phyloP scores from a whole-genome alignment of 2,329 filamentous ascomycete genomes.

The Trichoderma hamatum region DNA sequence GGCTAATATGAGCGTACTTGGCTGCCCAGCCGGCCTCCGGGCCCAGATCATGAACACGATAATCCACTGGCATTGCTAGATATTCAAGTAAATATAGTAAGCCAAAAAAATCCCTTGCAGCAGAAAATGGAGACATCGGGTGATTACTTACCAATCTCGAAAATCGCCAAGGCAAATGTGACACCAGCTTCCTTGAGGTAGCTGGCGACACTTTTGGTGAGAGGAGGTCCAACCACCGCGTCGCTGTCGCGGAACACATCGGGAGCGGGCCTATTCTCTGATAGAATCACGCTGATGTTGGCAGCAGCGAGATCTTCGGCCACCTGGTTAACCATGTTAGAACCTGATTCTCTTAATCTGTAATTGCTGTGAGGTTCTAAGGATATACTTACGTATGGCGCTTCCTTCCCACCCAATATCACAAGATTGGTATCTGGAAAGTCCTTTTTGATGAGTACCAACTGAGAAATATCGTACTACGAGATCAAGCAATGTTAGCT shows the following conservation, averaged over 20 bases:
- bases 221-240: constrained; percentile 46
- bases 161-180: constrained; percentile 37
- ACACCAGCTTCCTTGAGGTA: constrained; percentile 47
- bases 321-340: constrained; percentile 7
- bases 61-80: constrained; percentile 38
- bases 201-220: constrained; percentile 44
- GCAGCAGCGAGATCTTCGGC: constrained; percentile 21
- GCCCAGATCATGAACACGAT: constrained; percentile 44
- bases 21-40: constrained; percentile 46
- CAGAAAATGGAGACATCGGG: not conserved
- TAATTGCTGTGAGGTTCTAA: not conserved
- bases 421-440: constrained; percentile 40
- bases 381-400: constrained; percentile 41
- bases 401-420: constrained; percentile 45
- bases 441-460: constrained; percentile 44
- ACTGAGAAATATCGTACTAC: constrained; percentile 47
- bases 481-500: not conserved
- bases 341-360: not conserved
- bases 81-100: not conserved
- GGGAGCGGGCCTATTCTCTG: constrained; percentile 39
- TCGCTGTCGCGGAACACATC: constrained; percentile 42
- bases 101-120: not conserved
- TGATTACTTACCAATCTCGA: constrained; percentile 11
- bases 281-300: constrained; percentile 48
- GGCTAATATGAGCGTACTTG: constrained; percentile 44